These are phyloP conservation scores for Didymella pomorum DNA, from an alignment of 2,329 filamentous ascomycete genomes.

Conservation along the genomic window DNA sequence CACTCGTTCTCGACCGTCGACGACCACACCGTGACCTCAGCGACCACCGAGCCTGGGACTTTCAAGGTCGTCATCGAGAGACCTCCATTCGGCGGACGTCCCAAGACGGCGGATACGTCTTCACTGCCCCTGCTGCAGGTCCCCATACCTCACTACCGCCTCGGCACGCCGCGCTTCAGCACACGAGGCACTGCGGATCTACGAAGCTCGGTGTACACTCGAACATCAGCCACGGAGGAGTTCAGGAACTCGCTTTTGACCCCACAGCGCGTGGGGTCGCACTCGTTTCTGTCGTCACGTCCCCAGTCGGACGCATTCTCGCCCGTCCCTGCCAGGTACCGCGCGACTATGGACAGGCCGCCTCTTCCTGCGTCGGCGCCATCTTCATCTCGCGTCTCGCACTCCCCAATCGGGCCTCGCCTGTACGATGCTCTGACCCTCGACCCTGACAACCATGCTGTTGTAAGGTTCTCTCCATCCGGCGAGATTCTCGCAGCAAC, in stretches of 20 bases:
- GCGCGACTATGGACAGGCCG: conserved; percentile 47
- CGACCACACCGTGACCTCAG: conserved; percentile 61
- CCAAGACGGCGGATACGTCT: conserved; percentile 68
- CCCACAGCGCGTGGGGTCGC: conserved; percentile 47
- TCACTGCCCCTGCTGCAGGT: conserved; percentile 70
- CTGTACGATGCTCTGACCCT: conserved; percentile 85
- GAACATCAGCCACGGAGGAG: conserved; percentile 73
- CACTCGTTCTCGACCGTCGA: conserved; percentile 80
- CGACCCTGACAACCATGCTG: conserved; percentile 79
- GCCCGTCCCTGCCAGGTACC: conserved; percentile 43
- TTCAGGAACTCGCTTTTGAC: conserved; percentile 67
- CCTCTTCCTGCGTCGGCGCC: conserved; percentile 46
- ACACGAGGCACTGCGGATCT: conserved; percentile 77
- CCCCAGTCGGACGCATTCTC: conserved; percentile 50
- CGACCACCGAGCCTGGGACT: conserved; percentile 68
- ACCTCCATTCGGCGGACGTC: conserved; percentile 63
- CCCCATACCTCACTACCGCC: conserved; percentile 81
- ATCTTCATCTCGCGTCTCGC: conserved; percentile 49
- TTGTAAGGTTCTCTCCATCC: conserved; percentile 82
- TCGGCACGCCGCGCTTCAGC: conserved; percentile 84
- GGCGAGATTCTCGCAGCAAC: conserved; percentile 87
- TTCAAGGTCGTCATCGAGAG: conserved; percentile 84
- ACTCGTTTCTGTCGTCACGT: conserved; percentile 48
- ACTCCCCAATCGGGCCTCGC: conserved; percentile 60
- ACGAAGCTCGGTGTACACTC: conserved; percentile 78